Base-by-base conservation (phyloP, 352 stramenopile genomes). In the Phytophthora rubi region DNA sequence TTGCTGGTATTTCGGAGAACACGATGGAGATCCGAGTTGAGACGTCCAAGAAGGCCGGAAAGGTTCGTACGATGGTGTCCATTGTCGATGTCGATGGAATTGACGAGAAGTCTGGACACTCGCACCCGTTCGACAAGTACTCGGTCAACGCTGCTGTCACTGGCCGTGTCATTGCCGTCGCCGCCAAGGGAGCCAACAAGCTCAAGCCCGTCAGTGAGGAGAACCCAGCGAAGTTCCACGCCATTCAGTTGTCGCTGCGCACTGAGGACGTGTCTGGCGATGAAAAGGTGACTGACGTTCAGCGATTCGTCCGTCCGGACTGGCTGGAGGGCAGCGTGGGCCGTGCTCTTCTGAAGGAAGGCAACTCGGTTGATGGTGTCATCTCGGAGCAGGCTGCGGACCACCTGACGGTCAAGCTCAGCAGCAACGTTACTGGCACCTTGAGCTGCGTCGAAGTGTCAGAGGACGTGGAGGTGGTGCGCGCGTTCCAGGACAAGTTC, bases 11-110 rank as follows among this genome's bases (percentile, higher is more conserved):
- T 79, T 93, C 92, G 59, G 88, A 97, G 65, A 76, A 82, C 68
- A 75, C 76, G 53, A 93, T 97, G 76, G 87, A 97, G 65, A 82
- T 97, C 65, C 92, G 91, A 57, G 65, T 97, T 33, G 86, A 91
- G 78, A 85, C 82, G 4, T 77, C 62, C 45, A 93, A 91, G 72
- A 90, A 85, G 62, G 76, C 77, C 12, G 86, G 90, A 52, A 97
- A 94, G 75, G 83, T 96, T 7, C 73, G 89, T 42, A 75, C 87
- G 30, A 75, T 79, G 15, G 88, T 97, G 4, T 94, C 90, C 13
- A 90, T 97, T 59, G 87, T 93, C 13, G 90, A 97, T 70, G 87
- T 96, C 15, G 87, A 97, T 63, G 75, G 65, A 21, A 71, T 77
- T 18, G 71, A 75, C n/a, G 78, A 75, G 4, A 66, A 64, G 21